Evolutionary conservation across 495 filamentous ascomycete genomes (phyloP), one percentile per base, ranked within the genome.

Genomic region (Penicillium waksmanii): DNA sequence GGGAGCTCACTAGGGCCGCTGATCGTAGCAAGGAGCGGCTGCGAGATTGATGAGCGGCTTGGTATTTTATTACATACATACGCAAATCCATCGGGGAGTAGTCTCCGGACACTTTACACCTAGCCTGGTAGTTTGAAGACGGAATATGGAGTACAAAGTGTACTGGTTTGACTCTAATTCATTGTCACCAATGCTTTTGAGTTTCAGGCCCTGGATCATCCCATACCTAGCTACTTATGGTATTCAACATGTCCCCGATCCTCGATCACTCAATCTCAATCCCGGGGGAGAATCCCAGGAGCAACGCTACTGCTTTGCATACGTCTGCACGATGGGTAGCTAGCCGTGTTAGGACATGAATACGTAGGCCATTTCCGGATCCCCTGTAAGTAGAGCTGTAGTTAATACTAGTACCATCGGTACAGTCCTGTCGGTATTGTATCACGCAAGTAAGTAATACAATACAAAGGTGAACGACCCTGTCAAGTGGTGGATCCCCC

Each of bases 21-120:
- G 65, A 70, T 70, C 67, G 62, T 60, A 62, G 62, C 57, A 65
- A 64, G 62, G 60, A 64, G 58, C 65, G 65, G 65, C 42, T 70
- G 65, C 67, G 56, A 70, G 65, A 70, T 70, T 65, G 27, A 31
- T 38, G 36, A 38, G n/a, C 42, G 17, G 1, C 42, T 10, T 44
- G 42, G 42, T 44, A 44, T 44, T 43, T 6, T 44, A 44, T 44
- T 44, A 44, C 42, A 27, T 50, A 27, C 47, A 50, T 50, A 0
- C n/a, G 15, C 27, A 31, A 6, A 8, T 44, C 8, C n/a, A 44
- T 44, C n/a, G 42, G 42, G 42, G 42, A 19, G 17, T 48, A 46
- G 42, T 48, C 19, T 48, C 46, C 46, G 46, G 46, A 27, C 19
- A 51, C 47, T 44, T 44, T n/a, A 19, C 17, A 17, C 42, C 42